Evolutionary conservation across 176 grass and related monocot species (phyloP), one percentile per base, ranked within the genome.

Genomic region (Oryza officinalis): DNA sequence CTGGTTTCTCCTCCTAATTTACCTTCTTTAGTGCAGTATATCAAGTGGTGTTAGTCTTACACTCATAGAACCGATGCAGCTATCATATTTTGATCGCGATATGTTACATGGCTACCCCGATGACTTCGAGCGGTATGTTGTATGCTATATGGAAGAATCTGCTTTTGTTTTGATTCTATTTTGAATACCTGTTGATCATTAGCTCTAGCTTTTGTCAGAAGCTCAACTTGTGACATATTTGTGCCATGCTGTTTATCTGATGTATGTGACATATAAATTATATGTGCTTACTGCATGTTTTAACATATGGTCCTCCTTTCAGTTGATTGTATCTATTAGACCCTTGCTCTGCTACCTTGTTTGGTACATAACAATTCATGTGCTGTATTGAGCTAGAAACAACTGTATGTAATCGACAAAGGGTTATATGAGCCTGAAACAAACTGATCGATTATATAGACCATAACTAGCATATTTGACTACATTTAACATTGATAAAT

Each of bases 81-180:
- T 66, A 15, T 81, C 83, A 33, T 89, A 89, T 92, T 92, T 92
- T 75, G 84, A 46, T 64, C 83, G 83, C n/a, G 80, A 92, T 22
- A 89, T 72, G 74, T 84, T 86, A 27, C 22, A 69, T 80, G 90
- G 90, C 57, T 92, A 92, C 65, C 71, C 90, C 25, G 90, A 92
- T 84, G 90, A 92, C 67, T 89, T 86, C 81, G 90, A 86, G 61
- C 69, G 83, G 83, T 89, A 76, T 80, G 90, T 71, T 78, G 28
- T 38, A 43, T 31, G 81, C 64, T 25, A 83, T 59, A 66, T 69
- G 49, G 60, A 69, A 52, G 28, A 5, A 86, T 6, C 35, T 82
- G 25, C 28, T 27, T 57, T 74, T 59, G 76, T 27, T 59, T 46
- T 85, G 9, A 31, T 43, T 44, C 67, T 37, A 37, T 81, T 63